A percentile compares a stretch with the other conserved stretches of the same genome.
phyloP scores from a whole-genome alignment of 2,329 filamentous ascomycete species.

The Penicillium hordei region DNA sequence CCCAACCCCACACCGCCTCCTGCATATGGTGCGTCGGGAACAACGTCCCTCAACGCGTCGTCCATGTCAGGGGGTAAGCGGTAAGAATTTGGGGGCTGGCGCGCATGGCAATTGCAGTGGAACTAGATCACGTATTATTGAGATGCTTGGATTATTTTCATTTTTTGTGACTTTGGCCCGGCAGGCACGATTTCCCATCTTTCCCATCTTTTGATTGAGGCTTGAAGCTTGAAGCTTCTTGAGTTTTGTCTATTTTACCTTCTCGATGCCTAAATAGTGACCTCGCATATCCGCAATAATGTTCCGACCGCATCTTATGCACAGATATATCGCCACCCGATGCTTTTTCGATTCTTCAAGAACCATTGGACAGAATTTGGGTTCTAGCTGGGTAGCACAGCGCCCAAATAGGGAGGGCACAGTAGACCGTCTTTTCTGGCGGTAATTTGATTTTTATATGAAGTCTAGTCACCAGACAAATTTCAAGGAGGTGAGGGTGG shows the following conservation, averaged over 20 bases:
- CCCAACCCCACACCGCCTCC: constrained; percentile 42
- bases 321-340: not conserved
- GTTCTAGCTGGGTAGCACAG: not conserved
- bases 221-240: not conserved
- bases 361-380: not conserved
- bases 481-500: not conserved
- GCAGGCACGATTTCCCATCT: not conserved
- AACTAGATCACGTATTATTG: not conserved
- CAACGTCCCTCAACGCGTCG: constrained; percentile 35
- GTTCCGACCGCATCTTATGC: constrained; percentile 3
- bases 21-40: constrained; percentile 41
- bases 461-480: not conserved
- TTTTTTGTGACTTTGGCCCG: not conserved
- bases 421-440: constrained; percentile 3
- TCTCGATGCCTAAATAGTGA: constrained; percentile 4
- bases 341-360: not conserved
- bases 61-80: constrained; percentile 36
- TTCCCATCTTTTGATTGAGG: not conserved
- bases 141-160: not conserved
- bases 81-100: constrained; percentile 16
- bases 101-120: not conserved
- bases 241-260: not conserved
- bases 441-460: not conserved
- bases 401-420: not conserved
- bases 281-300: not conserved